These are phyloP conservation scores for Aphanoascus verrucosus DNA, from an alignment of 2,329 filamentous ascomycete species.

Conservation along the genomic window DNA sequence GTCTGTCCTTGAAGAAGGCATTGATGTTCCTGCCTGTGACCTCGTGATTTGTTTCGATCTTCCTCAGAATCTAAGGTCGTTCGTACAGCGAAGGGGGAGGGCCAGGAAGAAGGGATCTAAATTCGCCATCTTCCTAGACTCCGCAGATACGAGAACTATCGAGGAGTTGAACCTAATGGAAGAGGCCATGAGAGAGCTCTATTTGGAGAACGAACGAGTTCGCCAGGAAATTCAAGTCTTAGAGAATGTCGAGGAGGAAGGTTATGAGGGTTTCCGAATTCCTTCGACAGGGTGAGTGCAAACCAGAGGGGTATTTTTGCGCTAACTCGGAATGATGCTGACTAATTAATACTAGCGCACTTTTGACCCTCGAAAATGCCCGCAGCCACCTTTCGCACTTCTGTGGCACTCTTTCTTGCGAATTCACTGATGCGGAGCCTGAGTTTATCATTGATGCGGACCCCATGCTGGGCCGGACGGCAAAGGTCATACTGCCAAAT, in stretches of 20 bases:
- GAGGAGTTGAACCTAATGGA: constrained; percentile 58
- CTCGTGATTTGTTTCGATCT: constrained; percentile 54
- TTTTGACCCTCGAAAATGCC: constrained; percentile 62
- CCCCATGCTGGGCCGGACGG: constrained; percentile 26
- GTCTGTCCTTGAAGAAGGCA: constrained; percentile 50
- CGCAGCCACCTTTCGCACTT: constrained; percentile 73
- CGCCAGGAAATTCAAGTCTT: constrained; percentile 37
- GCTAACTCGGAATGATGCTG: neutral
- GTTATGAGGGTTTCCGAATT: constrained; percentile 33
- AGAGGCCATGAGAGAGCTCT: constrained; percentile 57
- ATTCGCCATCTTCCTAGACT: constrained; percentile 42
- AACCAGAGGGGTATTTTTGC: constrained; percentile 3
- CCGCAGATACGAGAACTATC: constrained; percentile 26
- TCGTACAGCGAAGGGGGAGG: constrained; percentile 54
- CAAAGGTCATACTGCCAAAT: constrained; percentile 59
- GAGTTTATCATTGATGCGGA: constrained; percentile 51
- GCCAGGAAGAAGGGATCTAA: constrained; percentile 49
- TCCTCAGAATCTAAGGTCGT: constrained; percentile 53
- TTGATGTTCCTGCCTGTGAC: constrained; percentile 54
- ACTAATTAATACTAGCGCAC: constrained; percentile 41
- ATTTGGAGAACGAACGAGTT: constrained; percentile 53
- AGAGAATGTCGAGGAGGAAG: constrained; percentile 40
- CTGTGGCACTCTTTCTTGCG: constrained; percentile 51
- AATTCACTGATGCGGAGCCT: constrained; percentile 55
- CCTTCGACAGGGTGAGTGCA: constrained; percentile 33